A percentile compares a stretch with the other conserved stretches of the same genome.
These are phyloP conservation scores for Clavispora phyllophila DNA, from an alignment of 805 yeast species.

Conservation along the genomic window DNA sequence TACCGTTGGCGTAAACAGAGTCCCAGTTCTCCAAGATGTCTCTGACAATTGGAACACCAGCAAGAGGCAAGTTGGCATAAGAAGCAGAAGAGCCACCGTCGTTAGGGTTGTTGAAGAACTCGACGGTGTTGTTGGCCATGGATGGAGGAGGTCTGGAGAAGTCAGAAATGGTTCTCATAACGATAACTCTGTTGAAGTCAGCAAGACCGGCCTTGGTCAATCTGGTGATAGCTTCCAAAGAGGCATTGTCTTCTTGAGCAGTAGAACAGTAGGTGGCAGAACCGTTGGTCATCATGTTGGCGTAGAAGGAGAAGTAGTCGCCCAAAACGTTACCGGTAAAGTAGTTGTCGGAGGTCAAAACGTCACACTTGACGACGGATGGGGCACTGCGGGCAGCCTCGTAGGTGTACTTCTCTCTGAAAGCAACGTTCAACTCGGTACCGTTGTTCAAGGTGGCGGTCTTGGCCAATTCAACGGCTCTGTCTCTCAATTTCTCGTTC, in stretches of 20 bases:
- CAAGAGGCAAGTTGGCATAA: conserved; percentile 46
- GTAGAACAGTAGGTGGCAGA: conserved; percentile 56
- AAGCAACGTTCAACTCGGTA: conserved; percentile 36
- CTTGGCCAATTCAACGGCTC: conserved; percentile 49
- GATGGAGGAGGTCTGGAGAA: conserved; percentile 50
- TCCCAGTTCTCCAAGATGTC: conserved; percentile 52
- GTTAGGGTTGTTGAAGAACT: conserved; percentile 44
- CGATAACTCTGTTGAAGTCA: conserved; percentile 52
- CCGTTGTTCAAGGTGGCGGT: conserved; percentile 43
- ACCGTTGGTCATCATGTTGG: conserved; percentile 51
- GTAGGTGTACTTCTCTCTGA: conserved; percentile 45
- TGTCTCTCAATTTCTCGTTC: conserved; percentile 53
- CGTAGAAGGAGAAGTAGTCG: conserved; percentile 45
- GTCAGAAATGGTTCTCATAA: conserved; percentile 60
- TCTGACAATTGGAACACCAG: conserved; percentile 49
- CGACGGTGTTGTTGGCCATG: conserved; percentile 38
- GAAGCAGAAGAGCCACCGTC: conserved; percentile 52
- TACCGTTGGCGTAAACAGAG: conserved; percentile 25
- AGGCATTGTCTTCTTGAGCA: conserved; percentile 66
- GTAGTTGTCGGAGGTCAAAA: conserved; percentile 56
- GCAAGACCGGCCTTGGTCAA: conserved; percentile 49
- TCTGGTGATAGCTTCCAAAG: conserved; percentile 55
- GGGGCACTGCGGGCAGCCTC: conserved; percentile 50
- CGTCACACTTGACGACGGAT: conserved; percentile 49
- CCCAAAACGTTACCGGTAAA: conserved; percentile 51